Base-by-base conservation (phyloP, 139 green algal genomes). In the Closterium sp. region DNA sequence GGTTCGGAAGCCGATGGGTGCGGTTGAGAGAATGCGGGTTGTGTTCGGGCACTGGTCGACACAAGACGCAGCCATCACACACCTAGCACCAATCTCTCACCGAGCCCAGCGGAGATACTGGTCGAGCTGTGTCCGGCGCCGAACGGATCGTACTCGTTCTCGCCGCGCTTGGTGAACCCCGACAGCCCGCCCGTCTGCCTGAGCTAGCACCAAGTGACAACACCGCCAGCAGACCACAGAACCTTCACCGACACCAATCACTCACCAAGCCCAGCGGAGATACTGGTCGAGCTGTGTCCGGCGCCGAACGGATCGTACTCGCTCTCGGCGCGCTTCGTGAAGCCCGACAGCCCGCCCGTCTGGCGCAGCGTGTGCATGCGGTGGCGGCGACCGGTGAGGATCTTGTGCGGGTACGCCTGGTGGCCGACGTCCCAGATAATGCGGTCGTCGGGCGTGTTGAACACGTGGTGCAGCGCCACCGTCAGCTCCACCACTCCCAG, bases 401-500 rank as follows among this genome's bases (percentile, higher is more conserved):
- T 99, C 93, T 99, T 99, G 95, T 99, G 98, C 10, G 96, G 97
- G 92, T 99, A 99, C 0, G 97, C 92, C 92, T 94, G 92, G 90
- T 97, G 96, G n/a, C 96, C 96, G 28, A 99, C 98, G 87, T 99
- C 98, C 93, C 95, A 99, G 43, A 99, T 97, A 85, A 99, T 96
- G 90, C 98, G 98, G 95, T 99, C 97, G 55, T 98, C 96, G 1
- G 98, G 98, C 6, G 95, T 95, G 94, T 99, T 98, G 92, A 99
- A 99, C 31, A 99, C 98, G 92, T 99, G 97, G 94, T 99, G 98
- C 93, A 99, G 92, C 2, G 98, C 98, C 7, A 99, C 97, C 0
- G 98, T 99, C 28, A 99, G 96, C 95, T 99, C 98, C 23, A 98
- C 96, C 28, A 99, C 98, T 31, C 98, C 98, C 88, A 99, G 94